Conservation (phyloP, 306 rosid genomes). For the Urtica urens region DNA sequence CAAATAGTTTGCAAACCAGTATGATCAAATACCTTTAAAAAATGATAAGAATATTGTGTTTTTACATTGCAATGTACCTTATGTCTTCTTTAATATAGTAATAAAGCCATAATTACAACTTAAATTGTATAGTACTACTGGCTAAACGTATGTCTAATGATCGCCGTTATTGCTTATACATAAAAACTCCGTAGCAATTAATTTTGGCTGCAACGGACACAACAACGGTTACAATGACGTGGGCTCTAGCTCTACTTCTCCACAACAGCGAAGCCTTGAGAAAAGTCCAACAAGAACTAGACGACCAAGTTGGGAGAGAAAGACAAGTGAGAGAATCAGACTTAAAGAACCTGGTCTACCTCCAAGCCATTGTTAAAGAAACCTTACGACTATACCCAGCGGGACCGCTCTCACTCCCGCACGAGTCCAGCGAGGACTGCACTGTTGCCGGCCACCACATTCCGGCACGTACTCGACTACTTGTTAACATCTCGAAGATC, state of each 20-base stretch:
- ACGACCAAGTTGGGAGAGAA: slow-evolving; percentile 6
- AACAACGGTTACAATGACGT: slow-evolving; percentile 16
- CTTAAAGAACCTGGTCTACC: slow-evolving; percentile 12
- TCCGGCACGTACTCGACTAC: slow-evolving; percentile 12
- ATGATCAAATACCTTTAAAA: no score
- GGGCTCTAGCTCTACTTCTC: slow-evolving; percentile 18
- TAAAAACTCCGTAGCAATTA: not conserved
- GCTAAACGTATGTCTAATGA: no score
- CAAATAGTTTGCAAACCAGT: no score
- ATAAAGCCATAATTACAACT: no score
- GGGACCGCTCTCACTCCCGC: slow-evolving; percentile 14
- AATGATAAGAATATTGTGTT: no score
- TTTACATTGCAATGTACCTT: no score
- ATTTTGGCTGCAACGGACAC: slow-evolving; percentile 17
- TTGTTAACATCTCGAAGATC: slow-evolving; percentile 18
- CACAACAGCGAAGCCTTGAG: slow-evolving; percentile 7
- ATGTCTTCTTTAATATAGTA: no score
- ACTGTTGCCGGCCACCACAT: slow-evolving; percentile 16
- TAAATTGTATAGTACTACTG: no score
- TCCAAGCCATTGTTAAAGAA: slow-evolving; percentile 27
- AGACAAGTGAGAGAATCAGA: slow-evolving; percentile 16
- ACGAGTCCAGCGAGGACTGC: slow-evolving; percentile 19
- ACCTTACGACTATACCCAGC: slow-evolving; percentile 22
- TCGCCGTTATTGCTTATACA: no score
- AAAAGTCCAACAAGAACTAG: slow-evolving; percentile 16